Evolutionary conservation across 2,329 filamentous ascomycete genomes (phyloP), one percentile per base, ranked within the genome.

Genomic region (Trichothecium roseum): DNA sequence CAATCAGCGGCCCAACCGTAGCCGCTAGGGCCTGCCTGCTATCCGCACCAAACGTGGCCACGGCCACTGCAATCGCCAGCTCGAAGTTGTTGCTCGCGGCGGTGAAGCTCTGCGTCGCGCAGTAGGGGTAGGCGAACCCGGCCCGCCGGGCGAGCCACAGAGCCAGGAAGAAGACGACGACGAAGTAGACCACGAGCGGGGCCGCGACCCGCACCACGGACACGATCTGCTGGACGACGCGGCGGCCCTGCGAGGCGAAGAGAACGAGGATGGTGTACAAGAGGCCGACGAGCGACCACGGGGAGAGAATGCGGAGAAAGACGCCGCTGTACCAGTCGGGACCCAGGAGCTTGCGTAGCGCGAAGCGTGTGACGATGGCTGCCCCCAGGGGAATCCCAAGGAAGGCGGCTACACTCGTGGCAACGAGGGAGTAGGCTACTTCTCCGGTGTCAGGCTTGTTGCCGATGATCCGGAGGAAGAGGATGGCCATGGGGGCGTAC

Each of bases 51-150:
- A 82, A 94, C 0, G 81, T 81, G 0, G 86, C 81, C 3, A 94
- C 78, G 0, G 84, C 84, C 0, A 94, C 86, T 0, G 86, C 86
- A 57, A 94, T 94, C 0, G 87, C 85, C 17, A 94, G 63, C 62
- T 94, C 87, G 49, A 94, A 94, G 53, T 94, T 94, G 52, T 94
- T 94, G 54, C 86, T 94, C 1, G 84, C 83, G 0, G 85, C 88
- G 0, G 84, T 93, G 48, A 94, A 91, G 51, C 83, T 87, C 58
- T 93, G 85, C 2, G 85, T 89, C 9, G 72, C 69, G 2, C 72
- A 70, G 1, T 87, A 54, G 26, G 69, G 68, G 52, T 93, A 93
- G 0, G 74, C 76, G 39, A 87, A 87, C 0, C 84, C 81, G n/a
- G 81, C 58, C n/a, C 65, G 69, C 33, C 69, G 65, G 3, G 75